phyloP scores from a whole-genome alignment of 805 yeast species.

The Saccharomycopsis javanensis region DNA sequence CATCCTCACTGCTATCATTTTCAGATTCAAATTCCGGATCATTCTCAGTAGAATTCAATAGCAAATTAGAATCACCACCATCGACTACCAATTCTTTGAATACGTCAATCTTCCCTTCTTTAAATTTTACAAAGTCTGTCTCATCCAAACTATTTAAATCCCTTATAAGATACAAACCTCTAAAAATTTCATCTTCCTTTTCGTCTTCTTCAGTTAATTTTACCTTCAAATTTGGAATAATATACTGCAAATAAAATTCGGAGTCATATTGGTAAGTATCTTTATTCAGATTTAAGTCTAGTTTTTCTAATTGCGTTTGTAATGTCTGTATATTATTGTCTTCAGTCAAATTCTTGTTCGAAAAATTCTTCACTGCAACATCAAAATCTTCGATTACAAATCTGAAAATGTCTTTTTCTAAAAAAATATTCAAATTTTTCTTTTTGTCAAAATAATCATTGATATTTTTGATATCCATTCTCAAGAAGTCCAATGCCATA shows the following conservation, averaged over 20 bases:
- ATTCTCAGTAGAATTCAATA: slow-evolving; percentile 20
- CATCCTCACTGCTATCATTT: slow-evolving; percentile 24
- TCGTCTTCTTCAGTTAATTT: slow-evolving; percentile 44
- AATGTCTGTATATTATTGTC: background rate
- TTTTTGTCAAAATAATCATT: slow-evolving; percentile 73
- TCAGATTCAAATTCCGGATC: slow-evolving; percentile 25
- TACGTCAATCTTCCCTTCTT: slow-evolving; percentile 72
- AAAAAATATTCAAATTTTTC: slow-evolving; percentile 64
- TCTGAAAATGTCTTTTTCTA: slow-evolving; percentile 75
- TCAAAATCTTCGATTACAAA: slow-evolving; percentile 49
- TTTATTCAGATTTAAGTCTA: slow-evolving; percentile 20
- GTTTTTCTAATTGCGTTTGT: slow-evolving; percentile 28
- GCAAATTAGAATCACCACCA: slow-evolving; percentile 22
- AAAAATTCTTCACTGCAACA: slow-evolving; percentile 25
- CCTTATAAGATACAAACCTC: slow-evolving; percentile 69
- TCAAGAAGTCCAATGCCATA: slow-evolving; percentile 83
- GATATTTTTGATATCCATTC: slow-evolving; percentile 96
- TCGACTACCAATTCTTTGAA: slow-evolving; percentile 54
- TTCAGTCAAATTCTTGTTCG: background rate
- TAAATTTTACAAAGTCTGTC: slow-evolving; percentile 72
- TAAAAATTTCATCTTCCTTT: slow-evolving; percentile 78
- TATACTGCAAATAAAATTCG: slow-evolving; percentile 32
- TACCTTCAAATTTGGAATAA: slow-evolving; percentile 44
- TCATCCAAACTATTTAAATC: slow-evolving; percentile 81
- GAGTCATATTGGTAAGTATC: slow-evolving; percentile 23